Percentiles rank a stretch among this genome's conserved stretches.
Evolutionary conservation across 2,329 filamentous ascomycete genomes (phyloP).

Genomic region (Trichoderma koningiopsis): DNA sequence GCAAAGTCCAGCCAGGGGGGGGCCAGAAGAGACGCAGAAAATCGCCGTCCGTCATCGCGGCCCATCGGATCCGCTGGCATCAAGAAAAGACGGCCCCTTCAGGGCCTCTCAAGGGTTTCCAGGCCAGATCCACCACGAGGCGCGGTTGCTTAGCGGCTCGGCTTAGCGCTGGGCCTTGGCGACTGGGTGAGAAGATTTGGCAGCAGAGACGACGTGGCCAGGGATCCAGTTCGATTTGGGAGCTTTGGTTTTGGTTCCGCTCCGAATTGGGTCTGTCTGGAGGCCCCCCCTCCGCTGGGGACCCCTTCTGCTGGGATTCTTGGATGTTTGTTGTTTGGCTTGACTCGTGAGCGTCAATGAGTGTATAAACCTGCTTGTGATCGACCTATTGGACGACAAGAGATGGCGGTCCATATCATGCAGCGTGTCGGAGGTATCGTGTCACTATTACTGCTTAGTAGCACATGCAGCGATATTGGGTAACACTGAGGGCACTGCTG

Average conservation of each 20-base stretch:
- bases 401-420: background rate
- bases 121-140: conserved; percentile 21
- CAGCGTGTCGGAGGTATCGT: background rate
- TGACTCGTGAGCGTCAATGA: background rate
- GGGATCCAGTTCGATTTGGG: background rate
- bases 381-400: background rate
- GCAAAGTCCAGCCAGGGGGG: background rate
- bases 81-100: background rate
- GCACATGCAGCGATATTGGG: background rate
- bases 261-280: background rate
- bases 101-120: background rate
- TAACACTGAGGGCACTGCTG: background rate
- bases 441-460: background rate
- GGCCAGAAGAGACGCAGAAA: background rate
- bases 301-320: background rate
- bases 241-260: background rate
- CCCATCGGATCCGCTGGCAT: conserved; percentile 17
- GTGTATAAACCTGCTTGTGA: background rate
- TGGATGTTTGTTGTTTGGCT: background rate
- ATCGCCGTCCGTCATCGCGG: background rate
- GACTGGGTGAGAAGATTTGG: conserved; percentile 20
- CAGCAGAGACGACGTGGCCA: conserved; percentile 6
- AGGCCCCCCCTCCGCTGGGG: background rate
- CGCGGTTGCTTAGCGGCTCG: conserved; percentile 18
- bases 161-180: conserved; percentile 3